Evolutionary conservation across 208 protist genomes (phyloP), one percentile per base, ranked within the genome.

Genomic region (Leishmania gerbilli): DNA sequence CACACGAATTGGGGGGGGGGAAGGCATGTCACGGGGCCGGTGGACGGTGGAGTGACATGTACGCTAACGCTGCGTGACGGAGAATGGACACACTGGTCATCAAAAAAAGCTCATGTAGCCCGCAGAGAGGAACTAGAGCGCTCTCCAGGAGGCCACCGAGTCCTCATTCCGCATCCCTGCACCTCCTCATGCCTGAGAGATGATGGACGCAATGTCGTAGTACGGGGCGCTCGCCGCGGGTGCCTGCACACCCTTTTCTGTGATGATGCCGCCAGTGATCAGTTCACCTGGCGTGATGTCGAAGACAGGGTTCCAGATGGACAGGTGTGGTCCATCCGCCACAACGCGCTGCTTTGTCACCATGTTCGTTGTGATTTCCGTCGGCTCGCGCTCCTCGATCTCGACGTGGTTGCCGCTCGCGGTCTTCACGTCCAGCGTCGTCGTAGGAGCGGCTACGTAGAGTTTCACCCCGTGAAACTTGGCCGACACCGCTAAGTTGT

Each of bases 241-340:
- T 40, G 58, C 79, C 51, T 93, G 62, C 37, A 98, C 95, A 56
- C 96, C 97, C 75, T 89, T 87, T 79, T 99, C 97, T 15, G 96
- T 99, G 69, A 99, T 97, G 81, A 99, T 98, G 64, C 96, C 96
- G 40, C 96, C 95, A 1, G 96, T 98, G 77, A 99, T 99, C 8
- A 99, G 89, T 58, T 84, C 86, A 19, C 86, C 92, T 3, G 98
- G 98, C 0, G 99, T 99, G n/a, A 99, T 97, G 87, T 99, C 98
- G 82, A 99, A 99, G 11, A 98, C 95, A 2, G 98, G 99, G 85
- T 99, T 99, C 97, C 98, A 99, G 56, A 98, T 91, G 37, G 76
- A 81, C 53, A 99, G 87, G 45, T 80, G 78, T n/a, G 93, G 93
- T 0, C 93, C 94, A 7, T 93, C 91, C 8, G 92, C 92, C 71